These are phyloP conservation scores for Aspergillus hortae DNA, from an alignment of 2,329 filamentous ascomycete genomes.

Conservation along the genomic window DNA sequence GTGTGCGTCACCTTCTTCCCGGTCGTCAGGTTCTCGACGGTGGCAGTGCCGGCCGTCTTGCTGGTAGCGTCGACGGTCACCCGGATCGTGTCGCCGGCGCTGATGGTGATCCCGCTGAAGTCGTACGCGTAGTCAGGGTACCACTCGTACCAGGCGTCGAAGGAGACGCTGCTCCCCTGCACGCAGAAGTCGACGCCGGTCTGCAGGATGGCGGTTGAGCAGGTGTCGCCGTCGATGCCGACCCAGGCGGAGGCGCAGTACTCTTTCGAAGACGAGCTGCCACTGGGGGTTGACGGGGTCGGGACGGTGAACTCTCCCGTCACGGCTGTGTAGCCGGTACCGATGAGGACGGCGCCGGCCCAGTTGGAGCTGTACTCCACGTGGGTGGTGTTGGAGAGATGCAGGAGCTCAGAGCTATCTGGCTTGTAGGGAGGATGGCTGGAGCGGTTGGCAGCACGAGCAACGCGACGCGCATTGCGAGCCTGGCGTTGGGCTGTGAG, in stretches of 20 bases:
- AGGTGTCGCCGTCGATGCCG: slow-evolving; percentile 59
- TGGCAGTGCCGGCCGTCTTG: slow-evolving; percentile 41
- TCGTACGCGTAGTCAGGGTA: slow-evolving; percentile 54
- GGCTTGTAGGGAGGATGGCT: slow-evolving; percentile 30
- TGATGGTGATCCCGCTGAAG: slow-evolving; percentile 46
- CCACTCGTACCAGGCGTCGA: slow-evolving; percentile 60
- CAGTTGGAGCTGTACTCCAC: slow-evolving; percentile 54
- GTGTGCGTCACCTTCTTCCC: slow-evolving; percentile 50
- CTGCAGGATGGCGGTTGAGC: slow-evolving; percentile 51
- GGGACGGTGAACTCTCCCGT: slow-evolving; percentile 53
- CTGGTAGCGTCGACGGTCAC: slow-evolving; percentile 42
- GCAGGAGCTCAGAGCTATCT: slow-evolving; percentile 23
- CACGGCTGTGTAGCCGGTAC: slow-evolving; percentile 50
- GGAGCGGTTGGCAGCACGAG: slow-evolving; percentile 22
- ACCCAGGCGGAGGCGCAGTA: slow-evolving; percentile 52
- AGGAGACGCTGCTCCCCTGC: slow-evolving; percentile 39
- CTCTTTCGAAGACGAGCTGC: slow-evolving; percentile 21
- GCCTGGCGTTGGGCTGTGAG: slow-evolving; percentile 41
- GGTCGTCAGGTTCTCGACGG: slow-evolving; percentile 50
- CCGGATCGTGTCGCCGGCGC: slow-evolving; percentile 42
- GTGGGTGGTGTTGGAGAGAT: slow-evolving; percentile 37
- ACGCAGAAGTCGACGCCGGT: slow-evolving; percentile 55
- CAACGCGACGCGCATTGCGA: slow-evolving; percentile 19
- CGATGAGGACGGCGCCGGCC: slow-evolving; percentile 56
- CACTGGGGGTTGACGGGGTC: slow-evolving; percentile 38